Evolutionary conservation across 23 red algal genomes (phyloP), one percentile per base, ranked within the genome.

Genomic region (Porphyridium purpureum): DNA sequence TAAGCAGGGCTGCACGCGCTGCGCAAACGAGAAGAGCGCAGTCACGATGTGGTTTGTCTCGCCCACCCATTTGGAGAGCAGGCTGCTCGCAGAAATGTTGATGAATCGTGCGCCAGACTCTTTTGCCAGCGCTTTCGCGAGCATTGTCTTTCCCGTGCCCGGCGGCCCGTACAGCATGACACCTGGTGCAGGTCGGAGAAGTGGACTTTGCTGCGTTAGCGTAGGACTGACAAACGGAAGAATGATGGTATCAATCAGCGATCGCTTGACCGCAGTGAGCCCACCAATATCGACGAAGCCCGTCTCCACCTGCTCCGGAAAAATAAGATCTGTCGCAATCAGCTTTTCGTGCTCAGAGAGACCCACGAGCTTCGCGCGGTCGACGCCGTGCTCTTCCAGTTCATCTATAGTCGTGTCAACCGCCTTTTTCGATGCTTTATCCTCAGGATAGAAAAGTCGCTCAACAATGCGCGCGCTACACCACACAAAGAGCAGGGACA

Each of bases 51-150:
- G 90, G 47, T 98, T 66, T 2, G 79, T 98, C 47, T 98, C 90
- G 5, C 90, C 90, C 25, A 98, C 59, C 90, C 90, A 98, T 33
- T 98, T 98, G 58, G 71, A 80, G 59, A 98, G 47, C 47, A 98
- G 51, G 24, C 66, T 66, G 21, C 67, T 68, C 26, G 90, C 79
- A 3, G 74, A 62, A 6, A 98, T 42, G 9, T 64, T 62, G 27
- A 98, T 51, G 57, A 98, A 98, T 35, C 59, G 69, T 1, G 74
- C 78, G 28, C 80, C 66, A 20, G 59, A 69, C 47, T 85, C 73
- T 47, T 83, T 83, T 0, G 90, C 90, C 31, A 98, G 60, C 5
- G 90, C 90, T 31, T 85, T 86, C 26, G 75, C 90, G 20, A 86
- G 79, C 80, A 86, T 70, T 28, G 90, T 98, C 57, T 98, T 98